Percentiles rank a stretch among this genome's conserved stretches.
These are phyloP conservation scores for Cercospora berteroae DNA, from an alignment of 2,329 filamentous ascomycete genomes.

Conservation along the genomic window DNA sequence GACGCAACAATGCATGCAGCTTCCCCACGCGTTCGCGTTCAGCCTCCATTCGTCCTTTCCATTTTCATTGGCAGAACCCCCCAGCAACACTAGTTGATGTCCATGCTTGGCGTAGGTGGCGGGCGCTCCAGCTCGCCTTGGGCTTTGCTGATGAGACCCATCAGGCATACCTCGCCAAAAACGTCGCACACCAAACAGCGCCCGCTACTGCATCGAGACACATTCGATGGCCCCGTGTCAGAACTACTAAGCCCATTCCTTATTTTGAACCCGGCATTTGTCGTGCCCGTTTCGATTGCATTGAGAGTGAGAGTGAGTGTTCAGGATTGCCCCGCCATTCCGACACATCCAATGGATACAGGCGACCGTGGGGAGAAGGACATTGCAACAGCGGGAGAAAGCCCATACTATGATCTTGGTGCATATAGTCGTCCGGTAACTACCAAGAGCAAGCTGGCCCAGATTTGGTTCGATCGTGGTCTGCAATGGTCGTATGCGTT, in stretches of 20 bases:
- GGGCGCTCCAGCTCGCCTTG: not conserved
- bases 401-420: constrained; percentile 56
- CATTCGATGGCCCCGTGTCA: not conserved
- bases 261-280: not conserved
- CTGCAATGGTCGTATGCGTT: constrained; percentile 74
- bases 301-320: not conserved
- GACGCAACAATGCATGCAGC: not conserved
- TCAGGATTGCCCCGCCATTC: not conserved
- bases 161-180: not conserved
- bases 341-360: not conserved
- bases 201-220: not conserved
- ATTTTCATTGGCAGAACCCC: not conserved
- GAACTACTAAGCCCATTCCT: not conserved
- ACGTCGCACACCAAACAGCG: not conserved
- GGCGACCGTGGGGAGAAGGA: not conserved
- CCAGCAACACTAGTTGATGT: constrained; percentile 1
- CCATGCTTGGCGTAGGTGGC: constrained; percentile 10
- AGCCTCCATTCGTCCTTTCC: not conserved
- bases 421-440: constrained; percentile 56
- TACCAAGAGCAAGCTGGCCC: constrained; percentile 52
- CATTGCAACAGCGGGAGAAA: not conserved
- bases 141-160: not conserved
- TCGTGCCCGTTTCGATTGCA: not conserved
- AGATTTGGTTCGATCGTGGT: constrained; percentile 69
- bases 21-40: not conserved